These are phyloP conservation scores for Alnus glutinosa DNA, from an alignment of 306 rosid species.

Conservation along the genomic window DNA sequence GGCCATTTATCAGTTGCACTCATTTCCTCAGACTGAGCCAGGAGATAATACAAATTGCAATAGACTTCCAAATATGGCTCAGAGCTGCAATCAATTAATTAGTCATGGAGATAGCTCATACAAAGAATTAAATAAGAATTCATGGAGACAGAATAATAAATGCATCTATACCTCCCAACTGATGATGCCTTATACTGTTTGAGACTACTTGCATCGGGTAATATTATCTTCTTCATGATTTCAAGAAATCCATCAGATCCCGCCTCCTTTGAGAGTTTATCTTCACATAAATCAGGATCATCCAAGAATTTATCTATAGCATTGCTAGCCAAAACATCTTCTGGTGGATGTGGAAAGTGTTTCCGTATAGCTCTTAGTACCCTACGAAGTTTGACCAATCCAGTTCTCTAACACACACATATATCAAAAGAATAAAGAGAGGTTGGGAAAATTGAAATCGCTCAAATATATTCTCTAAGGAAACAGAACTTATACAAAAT, in stretches of 20 bases:
- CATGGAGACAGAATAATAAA: conserved; percentile 12
- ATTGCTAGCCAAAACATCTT: conserved; percentile 78
- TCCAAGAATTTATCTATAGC: conserved; percentile 86
- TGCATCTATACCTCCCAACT: conserved; percentile 59
- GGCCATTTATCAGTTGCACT: conserved; percentile 98
- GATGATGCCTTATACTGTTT: conserved; percentile 64
- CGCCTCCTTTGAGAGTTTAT: conserved; percentile 94
- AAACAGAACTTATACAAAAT: conserved; percentile 24
- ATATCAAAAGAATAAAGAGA: conserved; percentile 27
- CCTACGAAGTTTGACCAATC: conserved; percentile 88
- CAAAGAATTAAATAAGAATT: conserved; percentile 21
- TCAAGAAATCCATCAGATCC: conserved; percentile 89
- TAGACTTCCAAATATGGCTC: conserved; percentile 91
- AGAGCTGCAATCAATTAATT: conserved; percentile 62
- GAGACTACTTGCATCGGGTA: conserved; percentile 69
- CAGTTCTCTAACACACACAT: conserved; percentile 66
- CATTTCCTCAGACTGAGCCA: conserved; percentile 95
- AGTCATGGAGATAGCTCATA: conserved; percentile 27
- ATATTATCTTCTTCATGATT: conserved; percentile 66
- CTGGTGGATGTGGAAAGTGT: conserved; percentile 89
- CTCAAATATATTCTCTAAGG: conserved; percentile 5
- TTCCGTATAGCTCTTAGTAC: conserved; percentile 94
- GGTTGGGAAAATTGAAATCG: conserved; percentile 28
- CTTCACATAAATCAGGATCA: conserved; percentile 84
- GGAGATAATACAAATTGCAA: conserved; percentile 83